Evolutionary conservation across 1,139 yeast species (phyloP), one percentile per base, ranked within the genome.

Genomic region (Candida tropicalis): DNA sequence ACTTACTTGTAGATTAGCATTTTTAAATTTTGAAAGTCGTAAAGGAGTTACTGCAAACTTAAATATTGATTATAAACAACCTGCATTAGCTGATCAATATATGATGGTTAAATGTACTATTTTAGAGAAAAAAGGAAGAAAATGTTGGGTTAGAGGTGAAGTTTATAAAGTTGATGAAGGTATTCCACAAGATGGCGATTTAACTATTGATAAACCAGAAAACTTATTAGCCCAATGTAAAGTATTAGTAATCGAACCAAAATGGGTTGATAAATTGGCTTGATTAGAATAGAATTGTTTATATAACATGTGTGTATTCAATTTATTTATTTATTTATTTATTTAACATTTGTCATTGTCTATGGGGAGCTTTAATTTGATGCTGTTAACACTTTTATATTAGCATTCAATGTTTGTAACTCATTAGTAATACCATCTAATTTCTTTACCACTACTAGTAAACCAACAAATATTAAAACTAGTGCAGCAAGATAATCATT

Each of bases 1-100:
- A 51, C 64, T 73, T 39, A 75, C 81, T 4, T 79, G 82, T 47
- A 62, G 81, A 18, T 65, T 77, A 35, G 81, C 76, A 1, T 73
- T 78, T 53, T 76, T 77, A 38, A 70, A 76, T 49, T 69, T 70
- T 51, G 63, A 62, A 26, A 66, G 74, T 20, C 65, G 62, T 42
- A 66, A 65, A 47, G 77, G 74, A 0, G 77, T 73, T 11, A 73
- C 79, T 3, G 79, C 78, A 13, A 72, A 70, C 45, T 66, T 73
- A 54, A 73, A 72, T 47, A 64, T 73, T 42, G 68, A 63, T 52
- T 73, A 72, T 48, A 63, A 61, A 42, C 61, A 64, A 41, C 79
- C 78, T 2, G 65, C 75, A 25, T 60, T 45, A 38, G 65, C 66
- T 9, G 58, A 70, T 43, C 56, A 60, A n/a, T 62, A 54, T 40